Percentiles rank a stretch among this genome's conserved stretches.
Conservation (phyloP, 2,329 filamentous ascomycete species). For the Catunica adiposa region DNA sequence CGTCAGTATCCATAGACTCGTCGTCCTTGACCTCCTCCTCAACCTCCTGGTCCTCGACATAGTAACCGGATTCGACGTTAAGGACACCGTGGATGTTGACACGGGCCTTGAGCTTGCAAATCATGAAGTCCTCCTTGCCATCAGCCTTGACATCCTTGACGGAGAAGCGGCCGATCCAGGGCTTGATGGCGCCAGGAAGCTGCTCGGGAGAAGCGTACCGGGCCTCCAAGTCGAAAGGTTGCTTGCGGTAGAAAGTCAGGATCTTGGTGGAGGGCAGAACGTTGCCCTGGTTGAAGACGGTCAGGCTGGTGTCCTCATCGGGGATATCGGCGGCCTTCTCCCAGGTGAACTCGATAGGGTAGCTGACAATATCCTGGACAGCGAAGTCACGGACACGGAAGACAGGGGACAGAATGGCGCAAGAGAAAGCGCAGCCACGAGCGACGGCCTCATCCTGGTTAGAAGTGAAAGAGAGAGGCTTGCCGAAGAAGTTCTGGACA, state of each 20-base stretch:
- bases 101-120: conserved; percentile 97
- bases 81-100: conserved; percentile 92
- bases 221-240: conserved; percentile 90
- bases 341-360: conserved; percentile 97
- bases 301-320: conserved; percentile 92
- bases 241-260: conserved; percentile 96
- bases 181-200: conserved; percentile 76
- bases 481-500: conserved; percentile 83
- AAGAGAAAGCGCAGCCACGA: conserved; percentile 91
- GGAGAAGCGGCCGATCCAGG: conserved; percentile 94
- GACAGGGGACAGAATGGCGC: conserved; percentile 88
- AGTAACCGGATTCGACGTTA: conserved; percentile 94
- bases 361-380: conserved; percentile 92
- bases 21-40: conserved; percentile 81
- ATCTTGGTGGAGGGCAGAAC: conserved; percentile 98
- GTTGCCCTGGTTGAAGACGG: conserved; percentile 94
- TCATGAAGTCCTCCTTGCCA: conserved; percentile 94
- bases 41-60: conserved; percentile 92
- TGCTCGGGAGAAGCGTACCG: conserved; percentile 75
- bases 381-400: conserved; percentile 98
- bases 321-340: conserved; percentile 97
- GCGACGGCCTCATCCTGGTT: conserved; percentile 97
- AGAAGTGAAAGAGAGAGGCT: conserved; percentile 82
- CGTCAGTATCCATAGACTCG: conserved; percentile 27
- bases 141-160: conserved; percentile 95